Evolutionary conservation across 345 rosid species (phyloP).

Genomic region (Dipteronia sinensis): DNA sequence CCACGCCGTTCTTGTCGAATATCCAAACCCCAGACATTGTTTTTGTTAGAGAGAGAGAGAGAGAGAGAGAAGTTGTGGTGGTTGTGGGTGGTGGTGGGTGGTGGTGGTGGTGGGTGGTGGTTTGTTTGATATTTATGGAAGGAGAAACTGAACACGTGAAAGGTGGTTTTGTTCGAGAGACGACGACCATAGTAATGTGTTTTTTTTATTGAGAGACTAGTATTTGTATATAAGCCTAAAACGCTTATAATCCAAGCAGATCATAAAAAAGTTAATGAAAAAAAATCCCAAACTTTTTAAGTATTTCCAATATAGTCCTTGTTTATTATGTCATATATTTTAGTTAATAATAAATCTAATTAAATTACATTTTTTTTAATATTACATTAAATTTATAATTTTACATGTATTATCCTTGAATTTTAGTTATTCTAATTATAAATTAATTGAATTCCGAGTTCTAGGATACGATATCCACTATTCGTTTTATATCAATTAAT

Average conservation of each 20-base stretch:
- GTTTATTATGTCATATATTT: not conserved
- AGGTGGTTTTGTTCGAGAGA: not conserved
- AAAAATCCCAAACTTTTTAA: not conserved
- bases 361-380: too few relatives aligned
- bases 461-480: not conserved
- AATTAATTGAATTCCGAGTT: not conserved
- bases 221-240: not conserved
- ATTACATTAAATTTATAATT: too few relatives aligned
- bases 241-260: not conserved
- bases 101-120: not conserved
- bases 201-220: not conserved
- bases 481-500: not conserved
- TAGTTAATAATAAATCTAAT: too few relatives aligned
- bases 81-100: not conserved
- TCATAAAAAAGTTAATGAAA: not conserved
- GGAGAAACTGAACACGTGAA: not conserved
- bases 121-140: not conserved
- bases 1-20: conserved; percentile 64
- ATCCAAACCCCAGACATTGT: conserved; percentile 72
- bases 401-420: too few relatives aligned
- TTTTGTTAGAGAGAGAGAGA: not conserved
- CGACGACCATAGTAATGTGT: not conserved
- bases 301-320: not conserved
- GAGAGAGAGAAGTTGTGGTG: not conserved
- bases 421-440: too few relatives aligned